Percentiles rank a stretch among this genome's conserved stretches.
phyloP scores from a whole-genome alignment of 345 rosid genomes.

The Pistacia vera region DNA sequence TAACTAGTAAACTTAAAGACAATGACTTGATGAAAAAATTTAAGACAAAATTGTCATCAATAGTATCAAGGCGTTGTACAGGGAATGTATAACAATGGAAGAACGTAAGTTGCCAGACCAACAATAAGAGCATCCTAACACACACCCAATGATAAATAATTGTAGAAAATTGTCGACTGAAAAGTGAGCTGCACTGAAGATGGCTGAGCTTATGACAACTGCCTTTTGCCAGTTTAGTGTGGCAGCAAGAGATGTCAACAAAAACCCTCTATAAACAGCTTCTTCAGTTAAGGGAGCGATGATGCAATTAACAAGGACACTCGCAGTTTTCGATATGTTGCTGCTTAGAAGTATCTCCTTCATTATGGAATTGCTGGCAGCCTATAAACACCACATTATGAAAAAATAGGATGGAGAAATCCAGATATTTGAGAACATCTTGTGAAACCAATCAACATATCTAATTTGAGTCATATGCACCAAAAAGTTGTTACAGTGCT shows the following conservation, averaged over 20 bases:
- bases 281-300: slow-evolving; percentile 78
- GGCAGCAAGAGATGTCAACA: slow-evolving; percentile 60
- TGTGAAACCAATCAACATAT: not conserved
- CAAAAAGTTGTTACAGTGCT: not conserved
- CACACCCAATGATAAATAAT: slow-evolving; percentile 66
- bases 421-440: not conserved
- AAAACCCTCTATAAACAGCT: slow-evolving; percentile 77
- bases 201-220: slow-evolving; percentile 56
- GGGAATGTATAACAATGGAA: slow-evolving; percentile 62
- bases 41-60: slow-evolving; percentile 35
- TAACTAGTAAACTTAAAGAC: too few relatives aligned
- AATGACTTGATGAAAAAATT: not conserved
- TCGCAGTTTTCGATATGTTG: slow-evolving; percentile 50
- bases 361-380: slow-evolving; percentile 44
- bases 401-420: not conserved
- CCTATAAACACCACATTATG: slow-evolving; percentile 33
- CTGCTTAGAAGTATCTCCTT: slow-evolving; percentile 63
- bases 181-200: slow-evolving; percentile 81
- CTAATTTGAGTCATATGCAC: not conserved
- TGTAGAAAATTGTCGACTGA: slow-evolving; percentile 66
- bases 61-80: slow-evolving; percentile 76
- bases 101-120: slow-evolving; percentile 76
- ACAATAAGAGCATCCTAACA: slow-evolving; percentile 70
- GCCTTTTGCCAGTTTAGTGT: slow-evolving; percentile 65
- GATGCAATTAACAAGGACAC: slow-evolving; percentile 58